Percentiles rank a stretch among this genome's conserved stretches.
Conservation (phyloP, 805 yeast genomes). For the Teunomyces cretensis region DNA sequence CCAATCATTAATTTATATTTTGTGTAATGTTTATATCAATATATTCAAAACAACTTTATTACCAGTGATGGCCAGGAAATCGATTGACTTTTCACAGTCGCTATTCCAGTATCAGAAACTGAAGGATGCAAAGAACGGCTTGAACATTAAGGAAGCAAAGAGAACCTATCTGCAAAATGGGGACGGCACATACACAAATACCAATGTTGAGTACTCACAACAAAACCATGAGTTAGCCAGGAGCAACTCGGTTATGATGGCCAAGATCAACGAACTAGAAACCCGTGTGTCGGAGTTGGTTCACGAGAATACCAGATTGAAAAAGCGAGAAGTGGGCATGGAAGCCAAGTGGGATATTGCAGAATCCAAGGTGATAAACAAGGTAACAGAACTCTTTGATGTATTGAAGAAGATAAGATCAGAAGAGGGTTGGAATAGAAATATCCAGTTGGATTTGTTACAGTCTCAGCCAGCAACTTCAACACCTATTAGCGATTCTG, state of each 20-base stretch:
- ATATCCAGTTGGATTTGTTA: conserved; percentile 16
- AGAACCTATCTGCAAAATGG: background rate
- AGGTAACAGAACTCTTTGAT: conserved; percentile 46
- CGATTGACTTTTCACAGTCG: conserved; percentile 16
- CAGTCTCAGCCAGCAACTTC: conserved; percentile 16
- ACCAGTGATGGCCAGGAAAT: conserved; percentile 12
- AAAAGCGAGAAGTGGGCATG: conserved; percentile 26
- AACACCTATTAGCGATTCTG: conserved; percentile 15
- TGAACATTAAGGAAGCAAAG: conserved; percentile 3
- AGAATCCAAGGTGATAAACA: conserved; percentile 40
- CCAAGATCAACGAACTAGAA: conserved; percentile 55
- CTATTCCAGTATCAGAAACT: conserved; percentile 10
- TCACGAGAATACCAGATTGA: conserved; percentile 47
- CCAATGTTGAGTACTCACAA: conserved; percentile 30
- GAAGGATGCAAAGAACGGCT: background rate
- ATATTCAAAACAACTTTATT: background rate
- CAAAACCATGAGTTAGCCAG: conserved; percentile 63
- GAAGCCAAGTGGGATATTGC: conserved; percentile 37
- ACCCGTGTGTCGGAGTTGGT: conserved; percentile 47
- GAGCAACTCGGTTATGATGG: conserved; percentile 52
- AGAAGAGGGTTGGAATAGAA: conserved; percentile 37
- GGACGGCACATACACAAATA: background rate
- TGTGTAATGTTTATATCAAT: conserved; percentile 1
- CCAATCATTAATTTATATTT: background rate
- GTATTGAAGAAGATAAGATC: conserved; percentile 41